phyloP scores from a whole-genome alignment of 2,329 filamentous ascomycete genomes.

The Cyphellophora attinorum region DNA sequence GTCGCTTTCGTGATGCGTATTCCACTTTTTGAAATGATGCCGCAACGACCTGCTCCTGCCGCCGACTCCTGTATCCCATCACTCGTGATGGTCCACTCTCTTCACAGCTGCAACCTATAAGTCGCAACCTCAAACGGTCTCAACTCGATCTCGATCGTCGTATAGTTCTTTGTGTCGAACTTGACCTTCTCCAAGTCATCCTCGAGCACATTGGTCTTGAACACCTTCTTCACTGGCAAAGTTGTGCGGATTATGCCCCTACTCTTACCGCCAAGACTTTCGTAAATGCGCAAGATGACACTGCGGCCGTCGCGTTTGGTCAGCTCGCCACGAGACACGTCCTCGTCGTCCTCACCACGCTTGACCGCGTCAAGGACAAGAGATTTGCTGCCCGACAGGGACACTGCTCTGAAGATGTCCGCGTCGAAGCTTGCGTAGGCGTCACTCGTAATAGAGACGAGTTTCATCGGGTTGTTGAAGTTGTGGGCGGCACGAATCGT shows the following conservation, averaged over 20 bases:
- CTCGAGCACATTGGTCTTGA: conserved; percentile 79
- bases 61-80: not conserved
- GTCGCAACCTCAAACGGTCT: conserved; percentile 81
- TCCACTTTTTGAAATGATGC: no score
- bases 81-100: not conserved
- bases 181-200: conserved; percentile 66
- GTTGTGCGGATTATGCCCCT: conserved; percentile 60
- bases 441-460: conserved; percentile 21
- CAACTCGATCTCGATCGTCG: conserved; percentile 53
- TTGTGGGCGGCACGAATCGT: conserved; percentile 79
- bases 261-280: conserved; percentile 73
- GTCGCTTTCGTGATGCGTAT: no score
- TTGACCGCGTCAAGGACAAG: conserved; percentile 85
- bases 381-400: conserved; percentile 55
- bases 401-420: conserved; percentile 46
- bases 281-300: conserved; percentile 77
- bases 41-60: no score
- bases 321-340: conserved; percentile 50
- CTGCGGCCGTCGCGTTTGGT: conserved; percentile 60
- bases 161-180: conserved; percentile 27
- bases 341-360: conserved; percentile 79
- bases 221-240: conserved; percentile 64
- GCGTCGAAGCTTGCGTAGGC: conserved; percentile 10
- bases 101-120: conserved; percentile 54
- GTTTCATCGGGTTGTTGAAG: conserved; percentile 70